These are phyloP conservation scores for Mycena chlorophos DNA, from an alignment of 768 basidiomycete species.

Conservation along the genomic window DNA sequence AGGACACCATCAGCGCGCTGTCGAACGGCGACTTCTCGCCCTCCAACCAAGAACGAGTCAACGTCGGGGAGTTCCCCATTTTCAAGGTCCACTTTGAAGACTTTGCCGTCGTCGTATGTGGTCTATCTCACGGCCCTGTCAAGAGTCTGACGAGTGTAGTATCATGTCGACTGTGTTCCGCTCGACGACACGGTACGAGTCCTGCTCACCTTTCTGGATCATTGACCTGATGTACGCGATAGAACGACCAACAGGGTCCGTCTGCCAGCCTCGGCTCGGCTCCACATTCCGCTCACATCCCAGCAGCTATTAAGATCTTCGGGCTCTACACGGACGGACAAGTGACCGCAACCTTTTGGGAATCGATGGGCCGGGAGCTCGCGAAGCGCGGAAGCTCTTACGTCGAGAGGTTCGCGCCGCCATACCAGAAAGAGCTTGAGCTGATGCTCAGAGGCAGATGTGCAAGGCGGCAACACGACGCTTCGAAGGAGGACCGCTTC, in stretches of 20 bases:
- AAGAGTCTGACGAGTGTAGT: constrained; percentile 7
- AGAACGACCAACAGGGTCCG: constrained; percentile 26
- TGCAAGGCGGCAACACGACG: background rate
- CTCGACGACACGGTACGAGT: constrained; percentile 27
- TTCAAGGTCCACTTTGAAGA: background rate
- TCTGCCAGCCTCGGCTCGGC: background rate
- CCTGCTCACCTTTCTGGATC: background rate
- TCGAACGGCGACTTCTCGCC: constrained; percentile 52
- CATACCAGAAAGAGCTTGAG: too few species aligned
- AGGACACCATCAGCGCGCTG: constrained; percentile 36
- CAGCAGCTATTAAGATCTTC: constrained; percentile 47
- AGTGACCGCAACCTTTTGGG: constrained; percentile 45
- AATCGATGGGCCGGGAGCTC: constrained; percentile 43
- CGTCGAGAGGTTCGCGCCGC: constrained; percentile 52
- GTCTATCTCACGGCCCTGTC: background rate
- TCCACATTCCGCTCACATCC: background rate
- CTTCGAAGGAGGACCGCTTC: background rate
- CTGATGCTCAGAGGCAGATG: constrained; percentile 1
- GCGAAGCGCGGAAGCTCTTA: constrained; percentile 53
- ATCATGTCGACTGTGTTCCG: constrained; percentile 24
- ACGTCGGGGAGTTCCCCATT: constrained; percentile 23
- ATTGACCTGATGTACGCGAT: background rate
- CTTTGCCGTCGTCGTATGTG: background rate
- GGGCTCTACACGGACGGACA: constrained; percentile 53
- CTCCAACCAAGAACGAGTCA: constrained; percentile 47